Evolutionary conservation across 2,329 filamentous ascomycete genomes (phyloP), one percentile per base, ranked within the genome.

Genomic region (Emergomyces africanus): DNA sequence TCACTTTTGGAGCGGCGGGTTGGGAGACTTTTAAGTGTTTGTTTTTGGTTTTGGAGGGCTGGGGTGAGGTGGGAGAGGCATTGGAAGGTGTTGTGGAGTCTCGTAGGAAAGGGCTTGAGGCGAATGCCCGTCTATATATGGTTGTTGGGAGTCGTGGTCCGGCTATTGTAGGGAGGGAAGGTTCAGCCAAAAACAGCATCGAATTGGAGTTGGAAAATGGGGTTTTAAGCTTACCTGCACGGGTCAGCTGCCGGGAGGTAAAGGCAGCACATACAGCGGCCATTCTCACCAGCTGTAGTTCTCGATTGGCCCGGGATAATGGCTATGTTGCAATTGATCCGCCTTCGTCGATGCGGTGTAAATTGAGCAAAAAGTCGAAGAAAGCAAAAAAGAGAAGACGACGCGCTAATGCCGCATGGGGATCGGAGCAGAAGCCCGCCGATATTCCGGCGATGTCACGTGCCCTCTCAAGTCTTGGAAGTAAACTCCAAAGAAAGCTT

Each of bases 231-330:
- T 49, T 67, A 75, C 73, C 70, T 62, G 72, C 65, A 62, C 71
- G 71, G 62, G 71, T 60, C 60, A 75, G 64, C 63, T 71, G 72
- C 64, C 72, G 70, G 60, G 70, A 72, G 23, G 68, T 68, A 64
- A 70, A 66, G 51, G 72, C 60, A 63, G 68, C 66, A 62, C 68
- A 71, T 66, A 74, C 71, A 67, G 71, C 69, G 66, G 72, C 72
- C 72, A 72, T 74, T 61, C 59, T 64, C 23, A 42, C 48, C 39
- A 28, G 48, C n/a, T 30, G 20, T 35, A 18, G 35, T 35, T 50
- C 39, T 57, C 54, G 54, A 57, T 53, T 61, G n/a, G 65, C 51
- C 51, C 4, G 35, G 35, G 20, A 23, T 50, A 18, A n/a, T 18
- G 25, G 25, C 5, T 14, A 18, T 14, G n/a, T 8, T 28, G 48